Evolutionary conservation across 441 rosid species (phyloP).

Genomic region (Eruca vesicaria): DNA sequence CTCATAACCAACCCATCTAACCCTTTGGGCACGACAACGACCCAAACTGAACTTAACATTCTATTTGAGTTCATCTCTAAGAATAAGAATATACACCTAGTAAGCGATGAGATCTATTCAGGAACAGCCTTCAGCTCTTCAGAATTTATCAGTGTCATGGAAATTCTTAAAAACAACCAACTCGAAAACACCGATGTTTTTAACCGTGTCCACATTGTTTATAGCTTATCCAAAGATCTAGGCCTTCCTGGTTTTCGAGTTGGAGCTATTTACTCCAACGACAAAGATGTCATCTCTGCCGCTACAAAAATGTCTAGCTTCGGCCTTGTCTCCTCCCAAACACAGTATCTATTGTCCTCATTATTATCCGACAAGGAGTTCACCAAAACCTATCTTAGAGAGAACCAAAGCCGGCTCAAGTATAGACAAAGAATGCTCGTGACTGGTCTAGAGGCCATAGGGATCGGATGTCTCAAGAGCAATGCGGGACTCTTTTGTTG

Average conservation of each 20-base stretch:
- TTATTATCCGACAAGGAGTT: conserved; percentile 59
- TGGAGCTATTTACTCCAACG: conserved; percentile 65
- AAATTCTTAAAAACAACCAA: conserved; percentile 30
- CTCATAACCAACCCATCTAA: conserved; percentile 75
- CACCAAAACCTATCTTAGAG: conserved; percentile 42
- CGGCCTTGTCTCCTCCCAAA: conserved; percentile 64
- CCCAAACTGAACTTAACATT: conserved; percentile 50
- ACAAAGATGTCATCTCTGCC: conserved; percentile 55
- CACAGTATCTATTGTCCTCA: conserved; percentile 54
- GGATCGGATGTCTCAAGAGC: conserved; percentile 50
- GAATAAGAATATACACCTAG: conserved; percentile 72
- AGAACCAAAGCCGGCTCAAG: conserved; percentile 51
- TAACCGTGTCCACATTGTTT: conserved; percentile 70
- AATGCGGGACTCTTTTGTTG: conserved; percentile 75
- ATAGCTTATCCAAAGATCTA: conserved; percentile 64
- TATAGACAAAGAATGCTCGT: conserved; percentile 42
- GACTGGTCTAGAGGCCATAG: conserved; percentile 55
- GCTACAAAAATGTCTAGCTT: conserved; percentile 65
- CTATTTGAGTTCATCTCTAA: conserved; percentile 68
- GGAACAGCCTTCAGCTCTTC: conserved; percentile 48
- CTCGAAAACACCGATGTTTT: conserved; percentile 12
- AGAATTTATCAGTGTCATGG: conserved; percentile 64
- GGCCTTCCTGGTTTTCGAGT: conserved; percentile 67
- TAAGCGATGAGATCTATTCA: conserved; percentile 68
- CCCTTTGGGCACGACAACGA: conserved; percentile 71